phyloP scores from a whole-genome alignment of 352 stramenopile species.

The Globisporangium recalcitrans region DNA sequence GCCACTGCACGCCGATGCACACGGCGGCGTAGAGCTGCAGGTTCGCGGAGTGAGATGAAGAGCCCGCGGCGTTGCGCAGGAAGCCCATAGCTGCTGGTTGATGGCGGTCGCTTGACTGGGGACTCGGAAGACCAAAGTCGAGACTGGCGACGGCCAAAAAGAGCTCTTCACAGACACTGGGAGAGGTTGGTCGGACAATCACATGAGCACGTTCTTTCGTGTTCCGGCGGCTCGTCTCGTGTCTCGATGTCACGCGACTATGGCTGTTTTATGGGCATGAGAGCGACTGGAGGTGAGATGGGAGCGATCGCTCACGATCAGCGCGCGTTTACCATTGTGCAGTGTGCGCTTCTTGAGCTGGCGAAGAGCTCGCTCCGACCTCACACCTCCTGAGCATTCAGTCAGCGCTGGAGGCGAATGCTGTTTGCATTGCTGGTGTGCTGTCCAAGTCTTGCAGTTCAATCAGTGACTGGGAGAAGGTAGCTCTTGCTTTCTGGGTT shows the following conservation, averaged over 20 bases:
- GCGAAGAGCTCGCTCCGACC: too few species aligned
- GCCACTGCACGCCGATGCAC: conserved; percentile 57
- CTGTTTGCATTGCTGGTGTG: too few species aligned
- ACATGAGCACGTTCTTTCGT: conserved; percentile 1
- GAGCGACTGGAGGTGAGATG: too few species aligned
- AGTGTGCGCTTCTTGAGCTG: too few species aligned
- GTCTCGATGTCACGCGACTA: background rate
- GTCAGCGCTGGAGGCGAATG: too few species aligned
- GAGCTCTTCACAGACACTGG: background rate
- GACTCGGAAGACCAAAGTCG: background rate
- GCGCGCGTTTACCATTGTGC: background rate
- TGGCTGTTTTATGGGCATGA: background rate
- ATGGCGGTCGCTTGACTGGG: background rate
- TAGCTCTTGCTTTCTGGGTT: background rate
- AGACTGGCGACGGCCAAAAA: background rate
- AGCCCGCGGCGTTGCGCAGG: conserved; percentile 34
- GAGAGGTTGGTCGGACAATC: background rate
- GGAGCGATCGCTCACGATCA: too few species aligned
- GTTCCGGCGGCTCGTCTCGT: conserved; percentile 1
- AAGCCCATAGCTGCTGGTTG: conserved; percentile 25
- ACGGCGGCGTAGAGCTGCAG: conserved; percentile 48
- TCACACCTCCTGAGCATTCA: too few species aligned
- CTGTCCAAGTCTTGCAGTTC: too few species aligned
- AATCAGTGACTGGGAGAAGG: too few species aligned
- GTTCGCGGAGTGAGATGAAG: conserved; percentile 25